These are phyloP conservation scores for Penicillium pancosmium DNA, from an alignment of 495 filamentous ascomycete genomes.

Conservation along the genomic window DNA sequence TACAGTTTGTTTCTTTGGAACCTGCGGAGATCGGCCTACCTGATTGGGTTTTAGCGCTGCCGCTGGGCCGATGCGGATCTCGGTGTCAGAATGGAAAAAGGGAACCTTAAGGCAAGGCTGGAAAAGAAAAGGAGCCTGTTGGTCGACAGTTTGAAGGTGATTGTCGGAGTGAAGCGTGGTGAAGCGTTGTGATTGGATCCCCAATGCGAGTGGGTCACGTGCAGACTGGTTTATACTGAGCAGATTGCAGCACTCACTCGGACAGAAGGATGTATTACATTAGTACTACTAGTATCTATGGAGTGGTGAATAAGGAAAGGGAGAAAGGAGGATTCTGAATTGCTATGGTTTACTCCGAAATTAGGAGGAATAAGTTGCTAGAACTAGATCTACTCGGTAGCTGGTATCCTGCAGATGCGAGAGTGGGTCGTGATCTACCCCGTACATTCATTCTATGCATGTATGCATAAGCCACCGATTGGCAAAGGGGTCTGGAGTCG, in stretches of 20 bases:
- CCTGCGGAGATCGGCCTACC: conserved; percentile 7
- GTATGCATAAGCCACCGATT: background rate
- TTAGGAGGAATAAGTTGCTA: background rate
- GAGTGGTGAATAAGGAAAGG: background rate
- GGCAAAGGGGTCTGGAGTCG: background rate
- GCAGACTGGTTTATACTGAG: conserved; percentile 8
- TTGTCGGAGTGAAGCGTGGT: too few relatives aligned
- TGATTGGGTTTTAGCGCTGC: conserved; percentile 25
- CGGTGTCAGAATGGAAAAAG: background rate
- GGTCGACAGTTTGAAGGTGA: too few relatives aligned
- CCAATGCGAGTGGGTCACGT: conserved; percentile 13
- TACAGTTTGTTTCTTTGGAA: background rate
- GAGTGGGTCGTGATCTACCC: conserved; percentile 10
- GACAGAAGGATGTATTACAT: conserved; percentile 1
- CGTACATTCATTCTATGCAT: background rate
- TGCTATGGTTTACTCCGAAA: background rate
- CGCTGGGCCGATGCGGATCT: conserved; percentile 23
- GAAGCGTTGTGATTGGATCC: background rate
- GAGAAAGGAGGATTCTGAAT: background rate
- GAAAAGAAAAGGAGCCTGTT: background rate
- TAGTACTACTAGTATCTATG: background rate
- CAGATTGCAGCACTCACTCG: conserved; percentile 13
- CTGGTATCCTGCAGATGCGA: conserved; percentile 3
- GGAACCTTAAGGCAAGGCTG: background rate
- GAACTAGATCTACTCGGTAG: conserved; percentile 11